A percentile compares a stretch with the other conserved stretches of the same genome.
Evolutionary conservation across 257 asterid species (phyloP).

Genomic region (Capsicum pubescens): DNA sequence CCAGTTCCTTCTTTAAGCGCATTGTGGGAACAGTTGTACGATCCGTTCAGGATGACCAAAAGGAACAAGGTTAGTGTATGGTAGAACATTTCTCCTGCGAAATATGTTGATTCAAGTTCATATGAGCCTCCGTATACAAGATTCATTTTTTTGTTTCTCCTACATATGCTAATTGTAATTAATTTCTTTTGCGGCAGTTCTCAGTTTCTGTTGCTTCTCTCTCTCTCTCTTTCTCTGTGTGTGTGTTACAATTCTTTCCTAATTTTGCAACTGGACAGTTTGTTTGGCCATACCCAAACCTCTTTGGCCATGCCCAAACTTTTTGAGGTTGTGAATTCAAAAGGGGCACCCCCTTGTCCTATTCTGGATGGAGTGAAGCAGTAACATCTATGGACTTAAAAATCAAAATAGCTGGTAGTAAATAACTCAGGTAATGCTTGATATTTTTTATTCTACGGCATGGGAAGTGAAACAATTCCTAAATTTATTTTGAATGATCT

Average conservation of each 20-base stretch:
- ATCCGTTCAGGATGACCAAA: conserved; percentile 96
- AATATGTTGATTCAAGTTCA: conserved; percentile 23
- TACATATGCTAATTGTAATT: not conserved
- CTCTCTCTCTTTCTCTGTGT: not conserved
- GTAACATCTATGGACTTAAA: not conserved
- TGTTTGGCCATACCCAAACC: not conserved
- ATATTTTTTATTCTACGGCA: not conserved
- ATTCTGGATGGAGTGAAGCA: not conserved
- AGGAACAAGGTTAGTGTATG: conserved; percentile 76
- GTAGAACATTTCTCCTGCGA: not conserved
- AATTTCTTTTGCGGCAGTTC: conserved; percentile 13
- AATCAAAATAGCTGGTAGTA: not conserved
- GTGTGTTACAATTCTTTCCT: not conserved
- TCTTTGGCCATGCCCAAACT: not conserved
- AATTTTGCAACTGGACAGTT: not conserved
- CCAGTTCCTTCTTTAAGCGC: conserved; percentile 81
- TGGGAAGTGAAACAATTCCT: conserved; percentile 1
- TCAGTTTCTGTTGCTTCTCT: not conserved
- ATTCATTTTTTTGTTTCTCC: not conserved
- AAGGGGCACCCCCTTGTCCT: not conserved
- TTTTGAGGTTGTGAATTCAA: not conserved
- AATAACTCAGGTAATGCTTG: not conserved
- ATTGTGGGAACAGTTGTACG: conserved; percentile 97
- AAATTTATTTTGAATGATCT: not conserved
- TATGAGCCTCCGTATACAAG: not conserved